Base-by-base conservation (phyloP, 495 filamentous ascomycete genomes). In the Tuber melanosporum region DNA sequence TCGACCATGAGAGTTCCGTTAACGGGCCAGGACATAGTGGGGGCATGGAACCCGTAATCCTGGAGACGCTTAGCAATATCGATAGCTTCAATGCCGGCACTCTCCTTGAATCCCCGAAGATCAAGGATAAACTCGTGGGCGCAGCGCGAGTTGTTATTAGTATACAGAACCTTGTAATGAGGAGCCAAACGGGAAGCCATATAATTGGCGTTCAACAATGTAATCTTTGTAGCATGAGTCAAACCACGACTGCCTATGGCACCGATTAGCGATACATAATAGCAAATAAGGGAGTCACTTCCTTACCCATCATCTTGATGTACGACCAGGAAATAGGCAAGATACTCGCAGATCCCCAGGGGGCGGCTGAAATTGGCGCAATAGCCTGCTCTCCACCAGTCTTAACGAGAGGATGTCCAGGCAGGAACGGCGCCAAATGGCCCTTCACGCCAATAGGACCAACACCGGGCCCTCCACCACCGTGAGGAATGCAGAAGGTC, bases 51-150 rank as follows among this genome's bases (percentile, higher is more conserved):
- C 66, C 95, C 95, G 84, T 97, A 99, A 83, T 99, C 95, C 85
- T 98, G 95, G 14, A 99, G 90, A 76, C 95, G 93, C 87, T 99
- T 99, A 80, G 95, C 95, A 75, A 99, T 92, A 81, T 99, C 95
- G 82, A 98, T 97, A 66, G 94, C 95, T 86, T 98, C 95, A 83
- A 99, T 87, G 19, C 93, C 93, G 73, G 91, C 89, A 44, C 89
- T 90, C 36, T 97, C 93, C 83, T 93, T 93, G 88, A 98, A 97
- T 42, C 88, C 85, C 10, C 95, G 92, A 41, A 91, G 90, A 79
- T 99, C 95, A 71, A 99, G 91, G 84, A 99, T 99, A 87, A 99
- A 99, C 86, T 99, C 95, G 87, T 99, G 95, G 0, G 95, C 95
- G 81, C 95, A 99, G 73, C 95, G 92, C 44, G 91, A 92, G 74